phyloP scores from a whole-genome alignment of 768 basidiomycete species.

The Panellus pusillus region DNA sequence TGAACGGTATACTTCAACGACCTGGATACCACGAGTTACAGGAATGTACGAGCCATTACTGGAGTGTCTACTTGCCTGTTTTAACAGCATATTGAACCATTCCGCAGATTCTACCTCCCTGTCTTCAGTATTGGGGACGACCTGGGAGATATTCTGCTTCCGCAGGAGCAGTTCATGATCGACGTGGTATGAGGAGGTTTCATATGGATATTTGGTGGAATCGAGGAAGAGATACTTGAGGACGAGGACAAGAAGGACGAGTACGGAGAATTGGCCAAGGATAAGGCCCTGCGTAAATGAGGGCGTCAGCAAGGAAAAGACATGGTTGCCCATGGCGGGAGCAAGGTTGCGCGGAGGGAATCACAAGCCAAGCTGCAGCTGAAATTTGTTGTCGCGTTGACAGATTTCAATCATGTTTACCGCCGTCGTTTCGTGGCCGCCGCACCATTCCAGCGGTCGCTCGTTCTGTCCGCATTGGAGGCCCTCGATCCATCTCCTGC shows the following conservation, averaged over 20 bases:
- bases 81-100: constrained; percentile 88
- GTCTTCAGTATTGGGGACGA: constrained; percentile 24
- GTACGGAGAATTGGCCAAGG: constrained; percentile 87
- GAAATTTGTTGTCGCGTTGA: too few species aligned
- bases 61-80: constrained; percentile 56
- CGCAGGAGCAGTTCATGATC: constrained; percentile 47
- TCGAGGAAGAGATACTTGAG: constrained; percentile 97
- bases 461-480: constrained; percentile 43
- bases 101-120: constrained; percentile 69
- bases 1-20: constrained; percentile 71
- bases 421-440: constrained; percentile 45
- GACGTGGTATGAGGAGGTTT: constrained; percentile 57
- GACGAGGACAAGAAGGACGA: constrained; percentile 72
- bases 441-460: constrained; percentile 46
- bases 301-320: constrained; percentile 73
- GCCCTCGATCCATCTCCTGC: constrained; percentile 24
- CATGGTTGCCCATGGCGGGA: constrained; percentile 50
- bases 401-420: constrained; percentile 11
- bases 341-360: neutral
- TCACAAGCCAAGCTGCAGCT: too few species aligned
- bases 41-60: constrained; percentile 8
- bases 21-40: constrained; percentile 37
- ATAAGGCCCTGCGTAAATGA: constrained; percentile 96
- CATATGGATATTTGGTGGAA: constrained; percentile 57
- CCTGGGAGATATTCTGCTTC: constrained; percentile 32